Conservation (phyloP, 768 basidiomycete genomes). For the Lactarius hengduanensis region DNA sequence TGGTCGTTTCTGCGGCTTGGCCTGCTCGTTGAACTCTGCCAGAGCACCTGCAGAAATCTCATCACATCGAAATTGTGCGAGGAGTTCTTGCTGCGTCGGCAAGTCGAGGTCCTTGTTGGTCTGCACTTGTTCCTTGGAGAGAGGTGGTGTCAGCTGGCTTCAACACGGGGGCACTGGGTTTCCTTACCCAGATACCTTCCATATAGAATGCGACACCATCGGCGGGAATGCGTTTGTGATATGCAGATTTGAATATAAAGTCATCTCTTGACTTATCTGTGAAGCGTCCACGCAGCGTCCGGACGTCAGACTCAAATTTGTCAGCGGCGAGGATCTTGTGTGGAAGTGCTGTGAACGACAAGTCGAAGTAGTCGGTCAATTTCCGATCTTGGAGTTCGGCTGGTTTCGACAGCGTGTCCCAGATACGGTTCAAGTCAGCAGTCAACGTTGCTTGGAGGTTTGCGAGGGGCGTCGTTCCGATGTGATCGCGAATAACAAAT, state of each 20-base stretch:
- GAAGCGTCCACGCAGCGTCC: slow-evolving; percentile 73
- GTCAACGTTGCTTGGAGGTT: slow-evolving; percentile 88
- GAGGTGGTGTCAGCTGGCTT: background rate
- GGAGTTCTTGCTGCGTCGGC: slow-evolving; percentile 95
- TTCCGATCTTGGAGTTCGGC: slow-evolving; percentile 70
- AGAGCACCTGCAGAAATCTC: slow-evolving; percentile 86
- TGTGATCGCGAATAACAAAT: slow-evolving; percentile 97
- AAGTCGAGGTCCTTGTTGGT: slow-evolving; percentile 38
- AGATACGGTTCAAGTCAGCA: slow-evolving; percentile 85
- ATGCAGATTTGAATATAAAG: slow-evolving; percentile 87
- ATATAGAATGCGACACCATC: slow-evolving; percentile 97
- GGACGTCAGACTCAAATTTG: slow-evolving; percentile 81
- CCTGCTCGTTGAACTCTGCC: slow-evolving; percentile 77
- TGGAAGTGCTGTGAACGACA: slow-evolving; percentile 87
- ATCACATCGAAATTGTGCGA: slow-evolving; percentile 98
- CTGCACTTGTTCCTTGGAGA: slow-evolving; percentile 30
- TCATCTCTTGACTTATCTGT: slow-evolving; percentile 60
- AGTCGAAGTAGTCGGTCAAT: slow-evolving; percentile 93
- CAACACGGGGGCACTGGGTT: background rate
- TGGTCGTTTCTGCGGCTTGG: slow-evolving; percentile 77
- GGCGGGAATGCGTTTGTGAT: slow-evolving; percentile 97
- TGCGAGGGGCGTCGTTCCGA: slow-evolving; percentile 85
- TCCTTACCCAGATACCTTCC: slow-evolving; percentile 93
- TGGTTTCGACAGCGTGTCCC: slow-evolving; percentile 91
- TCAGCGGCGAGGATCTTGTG: slow-evolving; percentile 93